Evolutionary conservation across 371 early-diverging fungal genomes (phyloP), one percentile per base, ranked within the genome.

Genomic region (Mucor racemosus): DNA sequence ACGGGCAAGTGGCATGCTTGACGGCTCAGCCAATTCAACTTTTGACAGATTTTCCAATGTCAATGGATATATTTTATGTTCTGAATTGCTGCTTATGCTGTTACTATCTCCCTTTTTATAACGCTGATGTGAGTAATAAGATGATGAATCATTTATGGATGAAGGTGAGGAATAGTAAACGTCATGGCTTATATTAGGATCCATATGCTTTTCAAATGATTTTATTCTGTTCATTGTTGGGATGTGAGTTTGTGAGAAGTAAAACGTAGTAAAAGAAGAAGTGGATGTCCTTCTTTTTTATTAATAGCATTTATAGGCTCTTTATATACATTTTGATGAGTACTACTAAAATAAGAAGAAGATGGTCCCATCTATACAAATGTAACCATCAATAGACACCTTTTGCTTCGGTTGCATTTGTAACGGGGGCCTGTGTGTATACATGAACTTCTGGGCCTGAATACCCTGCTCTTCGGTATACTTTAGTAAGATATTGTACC

Each of bases 31-130:
- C 14, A 70, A 40, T 39, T 53, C 34, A 7, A 70, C 53, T 62
- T 70, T 70, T 7, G 71, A 70, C 17, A 70, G 36, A 58, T 70
- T 70, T 44, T 66, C 71, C 34, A 62, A 44, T 31, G 71, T 70
- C 35, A 70, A 57, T 17, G 63, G 61, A 21, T 38, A 58, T 14
- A 53, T 26, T 40, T 40, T 61, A 17, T 34, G 48, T 4, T 36
- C 17, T 36, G 19, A 5, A 9, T 26, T 53, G 36, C 33, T n/a
- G 14, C 35, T 41, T 34, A 17, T 21, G 36, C 62, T 26, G 36
- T 50, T 19, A 48, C 15, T 8, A 41, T 31, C 44, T 33, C n/a
- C 40, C 31, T 11, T 59, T 33, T 41, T 35, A 17, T 13, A 5
- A n/a, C 11, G 61, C n/a, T 33, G 48, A 26, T 54, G 63, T 39